Evolutionary conservation across 306 rosid genomes (phyloP).

Genomic region (Arachis hypogaea): DNA sequence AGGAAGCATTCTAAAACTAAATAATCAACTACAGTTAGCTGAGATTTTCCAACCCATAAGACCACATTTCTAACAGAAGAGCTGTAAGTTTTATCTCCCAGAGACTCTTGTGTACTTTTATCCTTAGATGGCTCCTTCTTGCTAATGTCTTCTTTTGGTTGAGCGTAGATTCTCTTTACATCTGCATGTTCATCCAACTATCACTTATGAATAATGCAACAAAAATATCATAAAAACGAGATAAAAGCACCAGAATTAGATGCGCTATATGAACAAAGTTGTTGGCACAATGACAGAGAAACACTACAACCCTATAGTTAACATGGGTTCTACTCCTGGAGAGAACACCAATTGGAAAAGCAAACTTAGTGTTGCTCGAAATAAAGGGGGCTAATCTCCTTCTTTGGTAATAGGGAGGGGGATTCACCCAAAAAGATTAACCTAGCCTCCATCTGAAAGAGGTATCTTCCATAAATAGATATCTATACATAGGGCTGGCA

Average conservation of each 20-base stretch:
- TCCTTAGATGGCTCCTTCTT: conserved; percentile 28
- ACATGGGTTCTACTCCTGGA: too few relatives aligned
- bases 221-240: neutral
- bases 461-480: neutral
- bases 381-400: too few relatives aligned
- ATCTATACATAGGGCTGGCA: neutral
- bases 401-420: too few relatives aligned
- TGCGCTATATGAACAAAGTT: too few relatives aligned
- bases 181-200: conserved; percentile 49
- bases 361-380: too few relatives aligned
- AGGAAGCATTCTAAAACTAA: conserved; percentile 14
- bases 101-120: conserved; percentile 32
- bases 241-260: neutral
- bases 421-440: too few relatives aligned
- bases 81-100: conserved; percentile 46
- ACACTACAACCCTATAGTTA: too few relatives aligned
- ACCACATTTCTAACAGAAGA: conserved; percentile 77
- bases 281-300: too few relatives aligned
- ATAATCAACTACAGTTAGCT: conserved; percentile 8
- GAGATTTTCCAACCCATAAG: conserved; percentile 69
- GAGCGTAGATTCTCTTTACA: conserved; percentile 49
- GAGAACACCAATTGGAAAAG: too few relatives aligned
- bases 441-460: neutral
- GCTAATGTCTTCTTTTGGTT: conserved; percentile 43
- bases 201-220: neutral